phyloP scores from a whole-genome alignment of 352 stramenopile species.

The Globisporangium cederbergense region DNA sequence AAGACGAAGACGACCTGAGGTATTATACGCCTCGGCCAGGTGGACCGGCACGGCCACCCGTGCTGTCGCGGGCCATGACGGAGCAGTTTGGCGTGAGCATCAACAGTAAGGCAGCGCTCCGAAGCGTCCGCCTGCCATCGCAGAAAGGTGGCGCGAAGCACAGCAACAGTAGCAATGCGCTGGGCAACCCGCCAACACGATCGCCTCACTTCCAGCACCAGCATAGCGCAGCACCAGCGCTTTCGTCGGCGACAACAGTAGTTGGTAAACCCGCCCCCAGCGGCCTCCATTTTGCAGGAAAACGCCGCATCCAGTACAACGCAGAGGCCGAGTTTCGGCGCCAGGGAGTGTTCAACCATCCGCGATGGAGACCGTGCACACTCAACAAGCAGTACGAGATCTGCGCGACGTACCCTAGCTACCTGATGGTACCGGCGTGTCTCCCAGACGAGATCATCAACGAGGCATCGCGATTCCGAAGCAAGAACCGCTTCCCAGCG shows the following conservation, averaged over 20 bases:
- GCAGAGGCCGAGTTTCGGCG: slow-evolving; percentile 53
- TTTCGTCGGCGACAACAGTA: slow-evolving; percentile 7
- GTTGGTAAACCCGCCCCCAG: slow-evolving; percentile 8
- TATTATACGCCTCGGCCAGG: slow-evolving; percentile 63
- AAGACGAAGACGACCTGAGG: slow-evolving; percentile 53
- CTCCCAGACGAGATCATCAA: slow-evolving; percentile 68
- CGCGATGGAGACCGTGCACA: slow-evolving; percentile 54
- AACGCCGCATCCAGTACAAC: slow-evolving; percentile 75
- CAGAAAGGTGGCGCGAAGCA: background rate
- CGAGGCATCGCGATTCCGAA: slow-evolving; percentile 66
- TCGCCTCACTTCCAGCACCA: slow-evolving; percentile 39
- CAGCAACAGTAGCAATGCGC: background rate
- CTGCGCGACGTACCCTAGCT: slow-evolving; percentile 66
- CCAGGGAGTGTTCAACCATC: slow-evolving; percentile 61
- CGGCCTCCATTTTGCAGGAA: slow-evolving; percentile 30
- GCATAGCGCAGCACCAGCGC: slow-evolving; percentile 29
- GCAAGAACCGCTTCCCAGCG: slow-evolving; percentile 71
- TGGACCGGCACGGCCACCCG: slow-evolving; percentile 18
- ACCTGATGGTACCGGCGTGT: slow-evolving; percentile 63
- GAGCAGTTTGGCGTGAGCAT: slow-evolving; percentile 24
- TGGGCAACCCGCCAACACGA: background rate
- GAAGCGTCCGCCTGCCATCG: background rate
- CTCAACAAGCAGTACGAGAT: slow-evolving; percentile 72
- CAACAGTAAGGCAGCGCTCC: background rate
- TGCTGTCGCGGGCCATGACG: slow-evolving; percentile 25